These are phyloP conservation scores for Lupinus albus DNA, from an alignment of 306 rosid species.

Conservation along the genomic window DNA sequence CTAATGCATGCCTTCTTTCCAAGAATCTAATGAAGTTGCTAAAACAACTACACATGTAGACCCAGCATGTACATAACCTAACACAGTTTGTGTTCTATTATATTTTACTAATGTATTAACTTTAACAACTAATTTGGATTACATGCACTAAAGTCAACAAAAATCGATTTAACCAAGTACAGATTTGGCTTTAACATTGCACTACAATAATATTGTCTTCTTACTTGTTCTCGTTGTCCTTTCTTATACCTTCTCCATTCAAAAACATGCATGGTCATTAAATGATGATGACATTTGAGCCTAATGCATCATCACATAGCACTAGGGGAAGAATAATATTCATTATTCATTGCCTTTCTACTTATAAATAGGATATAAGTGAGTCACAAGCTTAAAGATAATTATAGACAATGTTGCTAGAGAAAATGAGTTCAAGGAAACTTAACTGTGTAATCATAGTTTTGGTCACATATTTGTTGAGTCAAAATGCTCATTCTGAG, in stretches of 20 bases:
- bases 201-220: conserved; percentile 28
- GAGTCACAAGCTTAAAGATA: background rate
- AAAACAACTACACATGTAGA: conserved; percentile 37
- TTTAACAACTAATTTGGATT: conserved; percentile 53
- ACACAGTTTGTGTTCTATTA: conserved; percentile 17
- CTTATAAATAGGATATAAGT: conserved; percentile 39
- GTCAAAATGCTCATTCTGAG: conserved; percentile 51
- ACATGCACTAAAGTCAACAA: conserved; percentile 51
- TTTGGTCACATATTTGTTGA: conserved; percentile 38
- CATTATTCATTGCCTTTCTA: conserved; percentile 12
- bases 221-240: conserved; percentile 44
- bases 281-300: conserved; percentile 40
- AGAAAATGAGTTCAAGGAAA: conserved; percentile 51
- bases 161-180: conserved; percentile 11
- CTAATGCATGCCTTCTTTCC: conserved; percentile 39
- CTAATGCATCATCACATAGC: conserved; percentile 42
- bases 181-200: conserved; percentile 7
- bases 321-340: conserved; percentile 22
- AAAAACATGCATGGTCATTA: conserved; percentile 33
- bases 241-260: conserved; percentile 35
- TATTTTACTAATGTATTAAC: conserved; percentile 30
- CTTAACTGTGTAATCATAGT: conserved; percentile 23
- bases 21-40: conserved; percentile 30
- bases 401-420: conserved; percentile 14
- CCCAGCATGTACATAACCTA: conserved; percentile 35